phyloP scores from a whole-genome alignment of 2,329 filamentous ascomycete species.

The Diaporthe batatas region DNA sequence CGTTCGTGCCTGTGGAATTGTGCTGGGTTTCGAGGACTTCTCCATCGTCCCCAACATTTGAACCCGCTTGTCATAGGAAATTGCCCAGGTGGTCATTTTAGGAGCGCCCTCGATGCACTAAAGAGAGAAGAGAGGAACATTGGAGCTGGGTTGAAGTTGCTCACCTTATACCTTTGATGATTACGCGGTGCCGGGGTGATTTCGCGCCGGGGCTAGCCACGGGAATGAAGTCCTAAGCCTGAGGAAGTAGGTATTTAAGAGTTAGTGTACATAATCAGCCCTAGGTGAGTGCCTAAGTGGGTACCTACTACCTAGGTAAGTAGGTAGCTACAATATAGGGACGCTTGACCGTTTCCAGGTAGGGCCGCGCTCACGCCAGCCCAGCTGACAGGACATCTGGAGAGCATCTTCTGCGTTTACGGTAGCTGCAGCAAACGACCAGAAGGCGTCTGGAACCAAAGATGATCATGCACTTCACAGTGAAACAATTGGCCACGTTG shows the following conservation, averaged over 20 bases:
- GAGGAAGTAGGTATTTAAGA: background rate
- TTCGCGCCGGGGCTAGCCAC: conserved; percentile 15
- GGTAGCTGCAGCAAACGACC: background rate
- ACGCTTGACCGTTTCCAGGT: background rate
- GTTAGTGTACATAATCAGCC: too few relatives aligned
- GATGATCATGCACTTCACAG: background rate
- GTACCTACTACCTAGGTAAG: too few relatives aligned
- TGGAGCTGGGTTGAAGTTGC: background rate
- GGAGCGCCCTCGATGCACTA: background rate
- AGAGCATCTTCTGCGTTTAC: background rate
- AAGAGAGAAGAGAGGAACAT: background rate
- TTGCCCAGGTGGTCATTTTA: background rate
- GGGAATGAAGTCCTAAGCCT: background rate
- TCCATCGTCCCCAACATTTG: background rate
- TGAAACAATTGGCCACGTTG: background rate
- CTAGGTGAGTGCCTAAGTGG: too few relatives aligned
- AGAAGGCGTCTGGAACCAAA: background rate
- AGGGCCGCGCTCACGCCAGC: too few relatives aligned
- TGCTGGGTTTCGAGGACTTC: background rate
- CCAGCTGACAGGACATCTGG: background rate
- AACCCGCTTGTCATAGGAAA: background rate
- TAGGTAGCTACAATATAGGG: background rate
- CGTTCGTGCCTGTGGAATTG: background rate
- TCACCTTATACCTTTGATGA: background rate
- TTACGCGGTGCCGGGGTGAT: conserved; percentile 10